These are phyloP conservation scores for Cercospora zeae-maydis DNA, from an alignment of 2,329 filamentous ascomycete genomes.

Conservation along the genomic window DNA sequence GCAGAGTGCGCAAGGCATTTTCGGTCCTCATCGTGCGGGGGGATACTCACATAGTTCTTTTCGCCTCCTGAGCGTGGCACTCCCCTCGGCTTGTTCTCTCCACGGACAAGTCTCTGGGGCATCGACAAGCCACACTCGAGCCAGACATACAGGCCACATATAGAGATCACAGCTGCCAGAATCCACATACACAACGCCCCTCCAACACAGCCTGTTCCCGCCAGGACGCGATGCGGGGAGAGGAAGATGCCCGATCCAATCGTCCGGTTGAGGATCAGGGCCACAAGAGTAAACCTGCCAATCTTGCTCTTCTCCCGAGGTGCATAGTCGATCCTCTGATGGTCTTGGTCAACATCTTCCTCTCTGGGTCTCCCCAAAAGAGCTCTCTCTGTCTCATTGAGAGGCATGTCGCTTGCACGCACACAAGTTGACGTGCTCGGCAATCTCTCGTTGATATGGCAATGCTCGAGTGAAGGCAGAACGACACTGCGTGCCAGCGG, in stretches of 20 bases:
- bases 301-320: slow-evolving; percentile 21
- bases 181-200: slow-evolving; percentile 42
- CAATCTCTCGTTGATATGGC: neutral
- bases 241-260: slow-evolving; percentile 31
- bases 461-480: neutral
- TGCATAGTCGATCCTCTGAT: slow-evolving; percentile 22
- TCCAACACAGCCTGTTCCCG: slow-evolving; percentile 28
- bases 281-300: slow-evolving; percentile 24
- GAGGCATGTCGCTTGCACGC: slow-evolving; percentile 16
- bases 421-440: neutral
- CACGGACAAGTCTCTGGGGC: slow-evolving; percentile 41
- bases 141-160: slow-evolving; percentile 38
- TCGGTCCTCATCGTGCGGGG: neutral
- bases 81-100: slow-evolving; percentile 38
- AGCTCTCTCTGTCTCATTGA: slow-evolving; percentile 22
- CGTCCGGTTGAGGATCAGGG: slow-evolving; percentile 28
- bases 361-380: slow-evolving; percentile 16
- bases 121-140: slow-evolving; percentile 50
- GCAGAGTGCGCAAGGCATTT: neutral
- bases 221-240: slow-evolving; percentile 25
- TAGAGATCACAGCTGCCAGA: slow-evolving; percentile 38
- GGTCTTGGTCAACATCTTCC: slow-evolving; percentile 16
- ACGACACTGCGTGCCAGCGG: neutral
- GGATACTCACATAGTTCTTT: slow-evolving; percentile 49
- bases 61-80: slow-evolving; percentile 49